Evolutionary conservation across 371 early-diverging fungal genomes (phyloP).

Genomic region (Dinochytrium kinnereticum): DNA sequence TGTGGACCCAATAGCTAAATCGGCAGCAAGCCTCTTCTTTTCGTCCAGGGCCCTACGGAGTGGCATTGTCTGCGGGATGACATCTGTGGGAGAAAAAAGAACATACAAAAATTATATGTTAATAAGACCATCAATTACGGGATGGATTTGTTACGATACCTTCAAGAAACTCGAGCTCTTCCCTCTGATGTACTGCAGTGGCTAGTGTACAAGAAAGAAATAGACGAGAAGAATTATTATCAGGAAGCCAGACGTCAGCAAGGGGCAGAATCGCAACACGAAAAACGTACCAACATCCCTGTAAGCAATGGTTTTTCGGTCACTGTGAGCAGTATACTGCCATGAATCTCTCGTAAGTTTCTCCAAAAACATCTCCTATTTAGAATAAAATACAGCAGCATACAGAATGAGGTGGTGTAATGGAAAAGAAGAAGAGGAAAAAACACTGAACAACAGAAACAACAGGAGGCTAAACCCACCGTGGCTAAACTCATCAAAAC

Average conservation of each 20-base stretch:
- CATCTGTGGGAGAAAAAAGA: no score
- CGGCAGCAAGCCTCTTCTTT: no score
- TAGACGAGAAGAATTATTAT: no score
- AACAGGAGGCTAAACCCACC: conserved; percentile 6
- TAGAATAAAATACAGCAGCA: neutral
- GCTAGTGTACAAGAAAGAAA: neutral
- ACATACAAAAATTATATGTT: no score
- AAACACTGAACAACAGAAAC: neutral
- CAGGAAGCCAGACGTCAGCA: no score
- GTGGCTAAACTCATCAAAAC: conserved; percentile 17
- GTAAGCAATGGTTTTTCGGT: conserved; percentile 21
- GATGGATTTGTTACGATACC: no score
- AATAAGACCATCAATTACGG: no score
- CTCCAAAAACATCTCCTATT: conserved; percentile 22
- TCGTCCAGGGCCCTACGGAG: no score
- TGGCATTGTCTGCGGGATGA: no score
- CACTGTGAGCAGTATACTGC: neutral
- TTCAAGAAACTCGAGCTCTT: conserved; percentile 29
- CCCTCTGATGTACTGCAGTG: conserved; percentile 16
- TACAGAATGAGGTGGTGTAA: neutral
- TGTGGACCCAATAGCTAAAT: no score
- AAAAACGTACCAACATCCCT: conserved; percentile 20
- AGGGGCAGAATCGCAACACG: no score
- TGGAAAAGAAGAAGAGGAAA: no score
- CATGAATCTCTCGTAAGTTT: conserved; percentile 15